phyloP scores from a whole-genome alignment of 2,329 filamentous ascomycete species.

The Furcasterigmium sp. region DNA sequence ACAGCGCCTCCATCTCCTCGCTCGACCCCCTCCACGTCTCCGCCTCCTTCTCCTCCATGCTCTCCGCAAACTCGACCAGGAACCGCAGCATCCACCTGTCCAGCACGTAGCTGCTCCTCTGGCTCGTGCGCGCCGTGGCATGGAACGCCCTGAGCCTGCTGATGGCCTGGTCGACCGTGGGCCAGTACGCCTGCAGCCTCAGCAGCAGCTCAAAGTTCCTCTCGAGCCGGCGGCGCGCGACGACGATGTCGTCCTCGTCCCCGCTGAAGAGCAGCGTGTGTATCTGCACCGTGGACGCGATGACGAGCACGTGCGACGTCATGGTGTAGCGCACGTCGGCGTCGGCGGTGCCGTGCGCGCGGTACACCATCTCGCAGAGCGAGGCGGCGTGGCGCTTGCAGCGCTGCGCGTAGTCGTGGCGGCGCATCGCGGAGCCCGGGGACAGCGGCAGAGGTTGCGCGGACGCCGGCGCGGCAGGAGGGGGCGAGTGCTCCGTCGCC shows the following conservation, averaged over 20 bases:
- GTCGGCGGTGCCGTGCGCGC: slow-evolving; percentile 24
- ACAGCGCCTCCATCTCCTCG: slow-evolving; percentile 14
- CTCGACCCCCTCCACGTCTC: slow-evolving; percentile 8
- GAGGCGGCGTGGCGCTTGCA: slow-evolving; percentile 32
- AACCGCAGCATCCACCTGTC: slow-evolving; percentile 37
- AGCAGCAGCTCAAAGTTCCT: slow-evolving; percentile 38
- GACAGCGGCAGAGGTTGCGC: too few relatives aligned
- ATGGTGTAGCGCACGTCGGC: slow-evolving; percentile 36
- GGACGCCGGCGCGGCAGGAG: slow-evolving; percentile 3
- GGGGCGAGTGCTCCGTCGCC: slow-evolving; percentile 8
- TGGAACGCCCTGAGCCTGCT: slow-evolving; percentile 34
- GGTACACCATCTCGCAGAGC: slow-evolving; percentile 34
- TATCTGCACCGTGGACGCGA: slow-evolving; percentile 39
- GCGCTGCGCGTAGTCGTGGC: slow-evolving; percentile 28
- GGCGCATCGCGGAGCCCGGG: slow-evolving; percentile 8
- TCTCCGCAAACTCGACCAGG: slow-evolving; percentile 22
- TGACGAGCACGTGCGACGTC: slow-evolving; percentile 39
- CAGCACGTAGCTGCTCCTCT: slow-evolving; percentile 30
- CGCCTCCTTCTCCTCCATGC: slow-evolving; percentile 20
- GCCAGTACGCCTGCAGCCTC: slow-evolving; percentile 33
- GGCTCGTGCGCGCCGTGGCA: slow-evolving; percentile 29
- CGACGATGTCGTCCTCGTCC: slow-evolving; percentile 25
- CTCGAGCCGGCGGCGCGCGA: slow-evolving; percentile 29
- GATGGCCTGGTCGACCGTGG: slow-evolving; percentile 29
- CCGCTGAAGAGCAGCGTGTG: slow-evolving; percentile 36